Evolutionary conservation across 2,329 filamentous ascomycete species (phyloP).

Genomic region (Sclerotinia nivalis): DNA sequence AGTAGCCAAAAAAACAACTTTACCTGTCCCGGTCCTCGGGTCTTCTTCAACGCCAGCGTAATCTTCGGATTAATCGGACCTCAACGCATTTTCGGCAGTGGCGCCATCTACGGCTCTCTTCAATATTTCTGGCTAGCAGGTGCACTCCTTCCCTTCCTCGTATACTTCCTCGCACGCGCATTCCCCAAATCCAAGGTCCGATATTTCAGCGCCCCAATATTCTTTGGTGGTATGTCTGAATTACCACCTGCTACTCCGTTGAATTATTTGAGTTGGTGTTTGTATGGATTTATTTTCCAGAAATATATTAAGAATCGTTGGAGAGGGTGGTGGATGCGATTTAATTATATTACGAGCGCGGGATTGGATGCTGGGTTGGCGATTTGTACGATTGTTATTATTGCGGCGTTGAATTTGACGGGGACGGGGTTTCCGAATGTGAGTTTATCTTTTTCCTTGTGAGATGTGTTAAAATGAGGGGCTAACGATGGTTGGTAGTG

Average conservation of each 20-base stretch:
- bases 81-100: conserved; percentile 43
- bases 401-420: conserved; percentile 65
- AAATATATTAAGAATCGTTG: conserved; percentile 64
- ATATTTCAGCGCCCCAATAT: conserved; percentile 24
- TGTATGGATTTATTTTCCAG: conserved; percentile 68
- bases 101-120: conserved; percentile 61
- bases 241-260: conserved; percentile 66
- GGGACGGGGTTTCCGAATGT: conserved; percentile 55
- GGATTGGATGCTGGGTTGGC: conserved; percentile 70
- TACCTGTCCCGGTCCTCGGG: conserved; percentile 48
- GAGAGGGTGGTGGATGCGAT: conserved; percentile 74
- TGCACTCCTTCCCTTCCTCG: conserved; percentile 58
- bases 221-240: conserved; percentile 23
- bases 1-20: conserved; percentile 48
- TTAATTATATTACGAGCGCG: conserved; percentile 74
- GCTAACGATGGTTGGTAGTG: conserved; percentile 45
- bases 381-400: conserved; percentile 67
- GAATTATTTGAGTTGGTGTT: conserved; percentile 69
- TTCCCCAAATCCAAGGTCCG: conserved; percentile 64
- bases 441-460: not conserved
- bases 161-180: conserved; percentile 54
- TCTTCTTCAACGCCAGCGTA: conserved; percentile 65
- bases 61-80: conserved; percentile 76
- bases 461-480: not conserved
- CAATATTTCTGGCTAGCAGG: conserved; percentile 74